These are phyloP conservation scores for Populus hybrid DNA, from an alignment of 441 rosid species.

Conservation along the genomic window DNA sequence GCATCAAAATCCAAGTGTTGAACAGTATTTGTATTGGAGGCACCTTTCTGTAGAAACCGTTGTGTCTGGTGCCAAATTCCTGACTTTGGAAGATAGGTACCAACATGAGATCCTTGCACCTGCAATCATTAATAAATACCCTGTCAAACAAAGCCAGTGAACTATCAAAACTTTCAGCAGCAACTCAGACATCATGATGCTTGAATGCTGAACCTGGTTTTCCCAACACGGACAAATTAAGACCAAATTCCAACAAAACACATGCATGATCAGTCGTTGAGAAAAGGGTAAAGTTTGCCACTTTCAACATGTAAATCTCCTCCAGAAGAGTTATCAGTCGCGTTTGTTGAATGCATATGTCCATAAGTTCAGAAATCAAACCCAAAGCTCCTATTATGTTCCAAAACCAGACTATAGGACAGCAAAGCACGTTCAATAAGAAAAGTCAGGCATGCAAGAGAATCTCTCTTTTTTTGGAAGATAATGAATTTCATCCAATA, in stretches of 20 bases:
- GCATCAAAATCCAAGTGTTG: constrained; percentile 99
- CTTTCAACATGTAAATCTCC: not conserved
- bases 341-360: not conserved
- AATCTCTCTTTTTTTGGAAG: not conserved
- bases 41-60: constrained; percentile 68
- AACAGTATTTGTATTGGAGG: constrained; percentile 50
- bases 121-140: constrained; percentile 30
- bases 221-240: not conserved
- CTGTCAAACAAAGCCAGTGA: constrained; percentile 12
- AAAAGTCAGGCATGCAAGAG: not conserved
- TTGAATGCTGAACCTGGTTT: not conserved
- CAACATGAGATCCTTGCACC: constrained; percentile 95
- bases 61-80: constrained; percentile 98
- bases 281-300: not conserved
- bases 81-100: constrained; percentile 90
- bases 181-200: not conserved
- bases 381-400: not conserved
- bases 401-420: not conserved
- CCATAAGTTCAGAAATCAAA: not conserved
- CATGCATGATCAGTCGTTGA: not conserved
- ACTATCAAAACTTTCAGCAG: not conserved
- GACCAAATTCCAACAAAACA: not conserved
- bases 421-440: not conserved
- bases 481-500: not conserved
- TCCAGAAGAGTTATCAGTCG: not conserved